Evolutionary conservation across 2,329 filamentous ascomycete genomes (phyloP).

Genomic region (Fusarium albosuccineum): DNA sequence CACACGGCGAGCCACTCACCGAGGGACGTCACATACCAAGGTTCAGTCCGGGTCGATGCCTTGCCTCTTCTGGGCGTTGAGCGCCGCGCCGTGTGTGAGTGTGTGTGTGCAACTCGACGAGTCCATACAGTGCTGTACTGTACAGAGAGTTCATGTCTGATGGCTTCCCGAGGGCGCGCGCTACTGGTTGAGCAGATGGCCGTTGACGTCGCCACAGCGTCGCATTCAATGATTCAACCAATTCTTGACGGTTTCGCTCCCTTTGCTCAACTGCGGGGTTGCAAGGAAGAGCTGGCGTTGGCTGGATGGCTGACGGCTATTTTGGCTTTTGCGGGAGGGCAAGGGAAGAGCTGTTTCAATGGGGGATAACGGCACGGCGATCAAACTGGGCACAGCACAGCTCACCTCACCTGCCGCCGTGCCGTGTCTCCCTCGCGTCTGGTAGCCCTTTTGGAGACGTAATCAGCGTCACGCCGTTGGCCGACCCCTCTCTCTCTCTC

Average conservation of each 20-base stretch:
- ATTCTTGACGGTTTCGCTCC: conserved; percentile 10
- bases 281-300: neutral
- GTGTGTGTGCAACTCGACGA: neutral
- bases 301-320: neutral
- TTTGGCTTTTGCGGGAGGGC: conserved; percentile 9
- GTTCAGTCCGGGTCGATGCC: conserved; percentile 37
- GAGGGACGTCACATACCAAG: conserved; percentile 41
- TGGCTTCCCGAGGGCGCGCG: neutral
- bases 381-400: conserved; percentile 2
- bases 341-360: conserved; percentile 9
- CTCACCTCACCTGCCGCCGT: no score
- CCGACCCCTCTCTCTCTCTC: conserved; percentile 24
- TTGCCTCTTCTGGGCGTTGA: conserved; percentile 5
- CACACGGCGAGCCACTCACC: conserved; percentile 41
- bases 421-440: conserved; percentile 5
- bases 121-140: neutral
- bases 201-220: conserved; percentile 31
- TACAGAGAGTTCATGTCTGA: conserved; percentile 13
- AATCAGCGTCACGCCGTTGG: conserved; percentile 33
- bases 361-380: conserved; percentile 27
- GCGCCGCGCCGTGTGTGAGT: neutral
- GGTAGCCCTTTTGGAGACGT: conserved; percentile 30
- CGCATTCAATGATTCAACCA: conserved; percentile 34
- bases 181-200: conserved; percentile 20
- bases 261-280: conserved; percentile 32